Evolutionary conservation across 2,329 filamentous ascomycete species (phyloP).

Genomic region (Trichoderma sp.): DNA sequence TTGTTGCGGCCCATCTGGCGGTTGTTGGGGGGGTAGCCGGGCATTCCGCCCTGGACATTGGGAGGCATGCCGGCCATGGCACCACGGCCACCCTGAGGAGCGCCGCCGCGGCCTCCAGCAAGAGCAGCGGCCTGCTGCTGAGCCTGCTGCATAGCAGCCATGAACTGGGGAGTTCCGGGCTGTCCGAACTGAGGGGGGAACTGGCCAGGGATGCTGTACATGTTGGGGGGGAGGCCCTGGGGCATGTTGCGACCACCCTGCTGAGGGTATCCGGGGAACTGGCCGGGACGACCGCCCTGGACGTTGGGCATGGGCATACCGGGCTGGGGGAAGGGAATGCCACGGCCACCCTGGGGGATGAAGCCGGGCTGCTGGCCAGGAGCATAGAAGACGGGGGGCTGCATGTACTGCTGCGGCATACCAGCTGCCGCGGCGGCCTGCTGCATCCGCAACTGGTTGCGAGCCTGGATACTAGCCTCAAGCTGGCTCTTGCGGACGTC

Average conservation of each 20-base stretch:
- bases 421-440: slow-evolving; percentile 89
- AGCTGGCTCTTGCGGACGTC: slow-evolving; percentile 99
- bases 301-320: slow-evolving; percentile 69
- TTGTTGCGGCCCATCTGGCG: slow-evolving; percentile 55
- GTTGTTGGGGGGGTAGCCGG: slow-evolving; percentile 61
- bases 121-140: slow-evolving; percentile 58
- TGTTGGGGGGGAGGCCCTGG: slow-evolving; percentile 84
- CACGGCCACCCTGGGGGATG: slow-evolving; percentile 65
- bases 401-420: slow-evolving; percentile 86
- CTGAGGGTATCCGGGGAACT: slow-evolving; percentile 84
- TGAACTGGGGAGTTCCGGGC: slow-evolving; percentile 76
- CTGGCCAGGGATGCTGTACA: slow-evolving; percentile 79
- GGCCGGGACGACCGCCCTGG: slow-evolving; percentile 80
- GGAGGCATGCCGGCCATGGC: slow-evolving; percentile 75
- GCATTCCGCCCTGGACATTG: slow-evolving; percentile 58
- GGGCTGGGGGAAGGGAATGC: slow-evolving; percentile 67
- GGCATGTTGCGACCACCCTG: slow-evolving; percentile 84
- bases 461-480: slow-evolving; percentile 97
- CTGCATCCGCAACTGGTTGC: slow-evolving; percentile 98
- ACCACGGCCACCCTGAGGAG: slow-evolving; percentile 68
- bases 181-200: slow-evolving; percentile 81
- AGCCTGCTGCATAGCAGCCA: slow-evolving; percentile 81
- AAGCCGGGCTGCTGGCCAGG: slow-evolving; percentile 76
- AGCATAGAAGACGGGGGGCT: slow-evolving; percentile 88
- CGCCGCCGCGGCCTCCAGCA: slow-evolving; percentile 63